Evolutionary conservation across 345 rosid genomes (phyloP).

Genomic region (Dimocarpus longan): DNA sequence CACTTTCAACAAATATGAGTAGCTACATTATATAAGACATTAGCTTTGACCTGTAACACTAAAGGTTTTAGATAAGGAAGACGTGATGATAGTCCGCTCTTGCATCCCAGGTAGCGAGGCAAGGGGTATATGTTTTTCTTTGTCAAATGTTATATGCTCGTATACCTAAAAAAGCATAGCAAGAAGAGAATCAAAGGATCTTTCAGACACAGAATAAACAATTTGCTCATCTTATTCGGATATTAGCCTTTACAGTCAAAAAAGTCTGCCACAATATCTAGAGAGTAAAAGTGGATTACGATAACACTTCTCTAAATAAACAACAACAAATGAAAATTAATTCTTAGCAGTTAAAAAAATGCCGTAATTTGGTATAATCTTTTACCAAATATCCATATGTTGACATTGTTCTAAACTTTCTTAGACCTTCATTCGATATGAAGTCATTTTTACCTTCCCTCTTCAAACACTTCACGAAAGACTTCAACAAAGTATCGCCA

Average conservation of each 20-base stretch:
- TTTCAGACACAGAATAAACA: neutral
- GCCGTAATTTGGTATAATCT: neutral
- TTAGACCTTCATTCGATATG: neutral
- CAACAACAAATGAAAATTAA: neutral
- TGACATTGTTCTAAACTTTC: neutral
- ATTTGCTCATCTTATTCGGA: neutral
- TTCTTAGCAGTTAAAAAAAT: neutral
- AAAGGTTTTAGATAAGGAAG: conserved; percentile 61
- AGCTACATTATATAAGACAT: neutral
- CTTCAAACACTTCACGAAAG: neutral
- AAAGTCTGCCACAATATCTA: neutral
- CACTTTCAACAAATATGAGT: conserved; percentile 8
- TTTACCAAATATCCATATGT: too few species aligned
- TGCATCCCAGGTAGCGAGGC: conserved; percentile 65
- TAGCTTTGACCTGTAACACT: conserved; percentile 51
- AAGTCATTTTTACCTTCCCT: neutral
- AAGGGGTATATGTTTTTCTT: conserved; percentile 42
- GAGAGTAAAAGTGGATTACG: neutral
- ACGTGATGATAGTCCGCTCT: conserved; percentile 56
- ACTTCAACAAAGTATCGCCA: neutral
- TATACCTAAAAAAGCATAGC: conserved; percentile 44
- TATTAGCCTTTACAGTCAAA: neutral
- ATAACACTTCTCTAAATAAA: neutral
- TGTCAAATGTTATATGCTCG: conserved; percentile 51
- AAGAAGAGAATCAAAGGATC: neutral